Evolutionary conservation across 179 eudicot genomes (phyloP).

Genomic region (Beta corolliflora): DNA sequence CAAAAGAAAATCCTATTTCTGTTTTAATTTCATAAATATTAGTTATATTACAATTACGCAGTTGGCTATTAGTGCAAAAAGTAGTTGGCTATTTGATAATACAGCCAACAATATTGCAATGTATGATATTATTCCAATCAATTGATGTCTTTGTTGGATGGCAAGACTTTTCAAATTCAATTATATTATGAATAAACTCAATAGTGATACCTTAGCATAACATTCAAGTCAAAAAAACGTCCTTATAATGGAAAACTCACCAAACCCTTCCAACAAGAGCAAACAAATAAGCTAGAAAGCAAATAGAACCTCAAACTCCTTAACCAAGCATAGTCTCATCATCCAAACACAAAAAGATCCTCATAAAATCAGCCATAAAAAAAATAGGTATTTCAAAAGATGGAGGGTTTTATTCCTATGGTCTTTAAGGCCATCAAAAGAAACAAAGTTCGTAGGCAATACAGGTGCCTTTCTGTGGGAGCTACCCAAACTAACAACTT

Average conservation of each 20-base stretch:
- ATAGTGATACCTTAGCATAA: slow-evolving; percentile 6
- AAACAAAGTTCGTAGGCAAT: slow-evolving; percentile 42
- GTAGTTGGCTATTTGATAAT: background rate
- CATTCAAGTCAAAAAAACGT: slow-evolving; percentile 21
- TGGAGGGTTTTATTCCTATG: slow-evolving; percentile 67
- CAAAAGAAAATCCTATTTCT: too few relatives aligned
- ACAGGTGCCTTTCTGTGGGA: slow-evolving; percentile 44
- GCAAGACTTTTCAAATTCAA: background rate
- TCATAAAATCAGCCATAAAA: too few relatives aligned
- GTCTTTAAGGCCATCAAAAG: slow-evolving; percentile 41
- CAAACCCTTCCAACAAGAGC: slow-evolving; percentile 20
- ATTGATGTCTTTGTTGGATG: slow-evolving; percentile 5
- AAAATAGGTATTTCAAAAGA: background rate
- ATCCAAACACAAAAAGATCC: background rate
- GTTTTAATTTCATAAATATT: too few relatives aligned
- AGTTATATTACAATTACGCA: background rate
- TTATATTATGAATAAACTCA: background rate
- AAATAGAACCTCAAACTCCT: too few relatives aligned
- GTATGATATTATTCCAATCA: background rate
- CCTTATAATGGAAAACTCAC: slow-evolving; percentile 23
- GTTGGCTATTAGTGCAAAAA: background rate
- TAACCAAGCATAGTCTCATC: slow-evolving; percentile 15
- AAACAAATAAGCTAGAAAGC: slow-evolving; percentile 2
- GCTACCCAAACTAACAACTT: slow-evolving; percentile 30
- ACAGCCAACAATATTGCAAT: background rate